These are phyloP conservation scores for Kwoniella newhampshirensis DNA, from an alignment of 768 basidiomycete genomes.

Conservation along the genomic window DNA sequence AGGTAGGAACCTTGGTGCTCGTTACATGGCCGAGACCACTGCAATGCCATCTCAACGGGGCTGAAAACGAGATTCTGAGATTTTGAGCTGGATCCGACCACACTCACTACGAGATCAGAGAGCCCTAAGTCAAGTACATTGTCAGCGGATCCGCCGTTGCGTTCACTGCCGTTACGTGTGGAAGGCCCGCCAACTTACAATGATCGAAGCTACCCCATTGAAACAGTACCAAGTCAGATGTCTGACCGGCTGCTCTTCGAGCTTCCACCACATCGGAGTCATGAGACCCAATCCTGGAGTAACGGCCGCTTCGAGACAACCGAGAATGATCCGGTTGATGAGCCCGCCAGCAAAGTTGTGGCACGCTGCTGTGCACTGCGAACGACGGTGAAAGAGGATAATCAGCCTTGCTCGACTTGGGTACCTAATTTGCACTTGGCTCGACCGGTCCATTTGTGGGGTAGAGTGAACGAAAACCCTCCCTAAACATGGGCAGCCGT, in stretches of 20 bases:
- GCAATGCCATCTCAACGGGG: not conserved
- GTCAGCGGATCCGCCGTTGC: too few species aligned
- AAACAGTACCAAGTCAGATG: constrained; percentile 49
- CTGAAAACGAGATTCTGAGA: too few species aligned
- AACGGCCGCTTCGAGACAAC: constrained; percentile 46
- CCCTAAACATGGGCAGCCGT: too few species aligned
- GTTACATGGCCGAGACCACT: constrained; percentile 23
- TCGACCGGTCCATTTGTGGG: too few species aligned
- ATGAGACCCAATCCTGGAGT: constrained; percentile 52
- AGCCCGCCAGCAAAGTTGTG: constrained; percentile 44
- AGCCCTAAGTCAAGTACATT: too few species aligned
- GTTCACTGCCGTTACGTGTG: too few species aligned
- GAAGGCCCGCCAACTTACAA: too few species aligned
- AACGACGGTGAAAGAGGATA: too few species aligned
- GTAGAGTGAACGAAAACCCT: too few species aligned
- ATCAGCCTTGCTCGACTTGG: too few species aligned
- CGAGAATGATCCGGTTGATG: constrained; percentile 47
- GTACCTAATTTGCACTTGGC: not conserved
- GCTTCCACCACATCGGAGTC: constrained; percentile 52
- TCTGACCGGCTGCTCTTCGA: constrained; percentile 46
- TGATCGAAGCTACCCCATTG: constrained; percentile 27
- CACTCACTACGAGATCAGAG: constrained; percentile 43
- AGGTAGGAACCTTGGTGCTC: constrained; percentile 32
- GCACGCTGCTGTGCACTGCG: constrained; percentile 48
- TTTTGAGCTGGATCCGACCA: not conserved